Evolutionary conservation across 1,284 basidiomycete species (phyloP).

Genomic region (Trichosporon coremiiforme): DNA sequence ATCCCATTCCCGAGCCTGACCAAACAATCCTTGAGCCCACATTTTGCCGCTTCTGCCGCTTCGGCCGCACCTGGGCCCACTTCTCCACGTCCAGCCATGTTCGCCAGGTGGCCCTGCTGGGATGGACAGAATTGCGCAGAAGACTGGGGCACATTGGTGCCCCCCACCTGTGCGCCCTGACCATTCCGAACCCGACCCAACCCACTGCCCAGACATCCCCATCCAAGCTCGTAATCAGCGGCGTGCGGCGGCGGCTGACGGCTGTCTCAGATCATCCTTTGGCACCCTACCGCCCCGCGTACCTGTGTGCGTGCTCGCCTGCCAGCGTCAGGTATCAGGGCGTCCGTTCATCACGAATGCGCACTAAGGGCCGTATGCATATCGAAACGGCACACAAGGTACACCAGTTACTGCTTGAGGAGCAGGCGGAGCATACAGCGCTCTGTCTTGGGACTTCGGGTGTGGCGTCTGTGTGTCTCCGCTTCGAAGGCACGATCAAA

Average conservation of each 20-base stretch:
- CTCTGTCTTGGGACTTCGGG: neutral
- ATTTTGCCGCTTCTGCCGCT: neutral
- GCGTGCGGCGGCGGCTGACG: neutral
- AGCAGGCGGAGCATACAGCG: neutral
- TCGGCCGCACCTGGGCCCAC: neutral
- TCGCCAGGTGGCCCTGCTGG: neutral
- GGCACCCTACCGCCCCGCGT: neutral
- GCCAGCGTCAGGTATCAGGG: too few relatives aligned
- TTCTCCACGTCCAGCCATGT: neutral
- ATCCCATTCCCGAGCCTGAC: neutral
- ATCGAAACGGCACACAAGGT: neutral
- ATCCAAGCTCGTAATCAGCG: neutral
- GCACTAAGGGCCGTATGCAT: constrained; percentile 3
- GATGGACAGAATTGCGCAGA: neutral
- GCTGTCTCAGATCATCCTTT: constrained; percentile 4
- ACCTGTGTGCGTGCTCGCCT: neutral
- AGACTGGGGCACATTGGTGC: constrained; percentile 8
- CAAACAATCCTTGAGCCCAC: neutral
- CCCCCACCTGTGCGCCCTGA: neutral
- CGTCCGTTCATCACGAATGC: neutral
- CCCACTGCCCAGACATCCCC: neutral
- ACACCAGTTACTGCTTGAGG: too few relatives aligned
- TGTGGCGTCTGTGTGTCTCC: constrained; percentile 5
- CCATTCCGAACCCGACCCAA: neutral
- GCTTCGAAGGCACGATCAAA: neutral